These are phyloP conservation scores for Podaxis pistillaris DNA, from an alignment of 768 basidiomycete genomes.

Conservation along the genomic window DNA sequence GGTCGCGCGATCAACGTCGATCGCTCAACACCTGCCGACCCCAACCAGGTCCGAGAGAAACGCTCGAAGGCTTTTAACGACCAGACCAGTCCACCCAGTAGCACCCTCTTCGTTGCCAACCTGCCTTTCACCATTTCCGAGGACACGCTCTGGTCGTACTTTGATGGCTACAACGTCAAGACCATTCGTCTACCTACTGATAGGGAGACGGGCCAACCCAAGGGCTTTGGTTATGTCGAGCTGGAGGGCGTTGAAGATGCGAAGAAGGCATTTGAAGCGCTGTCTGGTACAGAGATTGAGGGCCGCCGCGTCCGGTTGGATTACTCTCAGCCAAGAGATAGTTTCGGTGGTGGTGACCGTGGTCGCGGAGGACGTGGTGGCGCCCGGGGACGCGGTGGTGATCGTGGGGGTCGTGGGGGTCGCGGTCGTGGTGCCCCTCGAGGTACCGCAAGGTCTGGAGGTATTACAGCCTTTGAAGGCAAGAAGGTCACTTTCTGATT, in stretches of 20 bases:
- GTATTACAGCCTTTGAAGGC: slow-evolving; percentile 62
- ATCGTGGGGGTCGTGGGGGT: slow-evolving; percentile 38
- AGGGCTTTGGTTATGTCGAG: slow-evolving; percentile 97
- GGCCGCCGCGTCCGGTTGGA: slow-evolving; percentile 84
- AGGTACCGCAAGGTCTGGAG: slow-evolving; percentile 57
- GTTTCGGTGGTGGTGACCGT: slow-evolving; percentile 45
- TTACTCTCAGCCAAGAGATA: slow-evolving; percentile 80
- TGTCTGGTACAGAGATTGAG: slow-evolving; percentile 71
- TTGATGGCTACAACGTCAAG: slow-evolving; percentile 87
- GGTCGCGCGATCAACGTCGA: slow-evolving; percentile 88
- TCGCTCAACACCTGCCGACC: slow-evolving; percentile 64
- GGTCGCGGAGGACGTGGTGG: slow-evolving; percentile 46
- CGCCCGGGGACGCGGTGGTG: slow-evolving; percentile 35
- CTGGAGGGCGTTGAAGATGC: slow-evolving; percentile 80
- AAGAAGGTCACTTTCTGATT: slow-evolving; percentile 62
- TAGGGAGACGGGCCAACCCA: slow-evolving; percentile 83
- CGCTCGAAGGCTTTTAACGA: slow-evolving; percentile 81
- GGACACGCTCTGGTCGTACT: slow-evolving; percentile 86
- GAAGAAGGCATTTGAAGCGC: slow-evolving; percentile 72
- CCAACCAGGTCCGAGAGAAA: slow-evolving; percentile 56
- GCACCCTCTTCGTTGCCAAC: slow-evolving; percentile 89
- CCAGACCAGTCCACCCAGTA: slow-evolving; percentile 57
- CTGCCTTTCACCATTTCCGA: slow-evolving; percentile 78
- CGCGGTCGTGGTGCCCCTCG: slow-evolving; percentile 46
- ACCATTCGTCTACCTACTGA: slow-evolving; percentile 91